Percentiles rank a stretch among this genome's conserved stretches.
These are phyloP conservation scores for Dimocarpus longan DNA, from an alignment of 345 rosid species.

Conservation along the genomic window DNA sequence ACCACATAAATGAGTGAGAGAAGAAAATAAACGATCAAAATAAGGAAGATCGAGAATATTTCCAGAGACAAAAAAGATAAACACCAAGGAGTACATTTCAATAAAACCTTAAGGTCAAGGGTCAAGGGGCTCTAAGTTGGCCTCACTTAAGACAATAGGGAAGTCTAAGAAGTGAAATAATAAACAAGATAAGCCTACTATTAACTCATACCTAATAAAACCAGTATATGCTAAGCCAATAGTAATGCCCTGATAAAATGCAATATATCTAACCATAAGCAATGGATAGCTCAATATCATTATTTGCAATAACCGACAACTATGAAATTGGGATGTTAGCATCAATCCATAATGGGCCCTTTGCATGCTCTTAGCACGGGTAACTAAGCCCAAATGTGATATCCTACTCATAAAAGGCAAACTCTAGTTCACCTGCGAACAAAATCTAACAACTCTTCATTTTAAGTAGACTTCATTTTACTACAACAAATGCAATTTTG, in stretches of 20 bases:
- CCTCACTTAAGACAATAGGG: background rate
- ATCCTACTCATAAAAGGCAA: background rate
- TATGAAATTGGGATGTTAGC: background rate
- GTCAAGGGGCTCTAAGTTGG: background rate
- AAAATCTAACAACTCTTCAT: background rate
- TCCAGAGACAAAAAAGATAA: background rate
- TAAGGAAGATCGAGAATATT: no score
- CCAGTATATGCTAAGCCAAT: background rate
- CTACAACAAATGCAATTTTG: background rate
- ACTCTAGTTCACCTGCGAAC: background rate
- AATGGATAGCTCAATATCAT: background rate
- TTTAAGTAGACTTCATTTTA: background rate
- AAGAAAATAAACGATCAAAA: background rate
- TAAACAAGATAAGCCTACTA: no score
- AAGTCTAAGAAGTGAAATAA: no score
- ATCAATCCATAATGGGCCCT: background rate
- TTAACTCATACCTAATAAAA: background rate
- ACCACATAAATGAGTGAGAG: background rate
- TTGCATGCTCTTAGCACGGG: conserved; percentile 1
- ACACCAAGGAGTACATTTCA: background rate
- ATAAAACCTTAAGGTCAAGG: background rate
- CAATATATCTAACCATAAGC: background rate
- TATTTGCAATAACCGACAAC: background rate
- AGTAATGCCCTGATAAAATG: background rate
- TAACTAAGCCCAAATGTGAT: background rate